Evolutionary conservation across 176 grass and related monocot species (phyloP).

Genomic region (Oryza meridionalis): DNA sequence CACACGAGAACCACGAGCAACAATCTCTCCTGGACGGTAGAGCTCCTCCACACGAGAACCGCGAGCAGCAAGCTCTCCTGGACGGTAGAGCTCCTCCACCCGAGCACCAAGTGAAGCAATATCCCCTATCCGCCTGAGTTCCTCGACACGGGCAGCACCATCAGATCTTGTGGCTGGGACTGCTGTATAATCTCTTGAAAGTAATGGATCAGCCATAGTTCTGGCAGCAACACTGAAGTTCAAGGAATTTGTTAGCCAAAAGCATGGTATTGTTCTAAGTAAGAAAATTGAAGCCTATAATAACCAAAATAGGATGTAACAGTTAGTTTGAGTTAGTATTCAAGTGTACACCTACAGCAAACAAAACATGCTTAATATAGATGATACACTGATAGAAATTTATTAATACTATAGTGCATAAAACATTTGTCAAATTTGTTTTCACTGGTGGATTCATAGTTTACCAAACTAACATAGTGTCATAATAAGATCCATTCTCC

Average conservation of each 20-base stretch:
- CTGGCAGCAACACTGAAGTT: constrained; percentile 54
- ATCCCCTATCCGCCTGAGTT: constrained; percentile 19
- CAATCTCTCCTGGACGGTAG: constrained; percentile 40
- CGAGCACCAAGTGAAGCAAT: constrained; percentile 27
- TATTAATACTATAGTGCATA: not conserved
- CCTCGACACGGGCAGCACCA: constrained; percentile 34
- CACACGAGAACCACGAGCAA: constrained; percentile 19
- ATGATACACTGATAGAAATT: constrained; percentile 3
- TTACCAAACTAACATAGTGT: not conserved
- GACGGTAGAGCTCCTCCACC: constrained; percentile 38
- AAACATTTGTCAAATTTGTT: not conserved
- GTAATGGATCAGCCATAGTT: constrained; percentile 30
- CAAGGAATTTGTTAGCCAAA: constrained; percentile 30
- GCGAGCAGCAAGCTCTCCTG: constrained; percentile 26
- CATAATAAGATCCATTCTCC: not conserved
- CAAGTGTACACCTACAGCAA: not conserved
- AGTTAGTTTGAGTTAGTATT: constrained; percentile 24
- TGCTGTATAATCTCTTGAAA: constrained; percentile 43
- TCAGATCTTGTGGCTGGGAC: constrained; percentile 34
- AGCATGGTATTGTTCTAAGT: constrained; percentile 1
- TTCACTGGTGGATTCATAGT: not conserved
- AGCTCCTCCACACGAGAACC: constrained; percentile 23
- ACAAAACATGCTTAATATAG: not conserved
- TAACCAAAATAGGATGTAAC: constrained; percentile 21
- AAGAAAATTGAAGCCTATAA: constrained; percentile 6